Base-by-base conservation (phyloP, 2,329 filamentous ascomycete species). In the Pezicula rhizophila region DNA sequence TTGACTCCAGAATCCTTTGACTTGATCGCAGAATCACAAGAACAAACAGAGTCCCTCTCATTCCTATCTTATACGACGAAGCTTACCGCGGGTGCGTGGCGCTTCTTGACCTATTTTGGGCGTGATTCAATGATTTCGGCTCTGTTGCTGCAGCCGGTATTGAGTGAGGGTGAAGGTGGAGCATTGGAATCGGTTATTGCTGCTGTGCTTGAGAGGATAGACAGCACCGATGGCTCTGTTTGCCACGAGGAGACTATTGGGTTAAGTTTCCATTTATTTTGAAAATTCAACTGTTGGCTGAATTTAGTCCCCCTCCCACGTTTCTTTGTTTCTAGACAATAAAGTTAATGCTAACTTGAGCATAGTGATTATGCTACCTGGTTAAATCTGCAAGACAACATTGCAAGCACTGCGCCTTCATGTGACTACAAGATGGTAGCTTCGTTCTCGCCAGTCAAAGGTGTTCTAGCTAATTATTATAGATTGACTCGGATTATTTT, bases 31-130 rank as follows among this genome's bases (percentile, higher is more conserved):
- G 63, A 77, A 40, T 64, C 73, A 26, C 63, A 70, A 0, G 71
- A 70, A 35, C 70, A 78, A 46, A 71, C 74, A 1, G 69, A 68
- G 0, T 78, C 79, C 0, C 64, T 85, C 0, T 78, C 79, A 0
- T 85, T 85, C 62, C 66, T 85, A 4, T 84, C 82, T 0, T 85
- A 84, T 54, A 76, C 70, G 0, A 68, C 79, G 28, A 85, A 85
- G 54, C 67, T 85, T 0, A 68, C 83, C 2, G 81, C 82, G 2
- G 81, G 81, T 10, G 79, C 78, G 4, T 85, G 80, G 82, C 68
- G 80, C 1, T 85, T 84, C 55, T 62, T 85, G 40, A 85, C 81
- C 0, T 85, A 85, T 57, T 85, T 85, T 64, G 81, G 80, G 0
- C 73, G 81, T 10, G 81, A 86, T 57, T 80, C 75, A 52, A 80